These are phyloP conservation scores for Arabidopsis arenosa DNA, from an alignment of 345 rosid species.

Conservation along the genomic window DNA sequence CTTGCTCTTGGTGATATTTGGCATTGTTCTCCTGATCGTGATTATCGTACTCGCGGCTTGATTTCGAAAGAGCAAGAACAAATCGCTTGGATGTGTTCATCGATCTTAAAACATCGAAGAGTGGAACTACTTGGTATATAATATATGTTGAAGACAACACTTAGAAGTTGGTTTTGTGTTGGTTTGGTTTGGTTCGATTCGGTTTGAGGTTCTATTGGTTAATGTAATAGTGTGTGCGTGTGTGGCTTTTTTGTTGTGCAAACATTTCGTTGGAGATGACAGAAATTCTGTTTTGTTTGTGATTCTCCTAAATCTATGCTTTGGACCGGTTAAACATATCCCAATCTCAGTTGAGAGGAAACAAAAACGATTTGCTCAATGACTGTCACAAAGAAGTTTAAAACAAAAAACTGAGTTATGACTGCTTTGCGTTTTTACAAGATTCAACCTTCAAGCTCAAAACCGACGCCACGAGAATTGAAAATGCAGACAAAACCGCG, in stretches of 20 bases:
- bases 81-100: slow-evolving; percentile 22
- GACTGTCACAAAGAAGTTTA: not conserved
- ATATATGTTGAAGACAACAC: slow-evolving; percentile 19
- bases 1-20: slow-evolving; percentile 95
- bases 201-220: slow-evolving; percentile 22
- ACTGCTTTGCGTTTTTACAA: slow-evolving; percentile 27
- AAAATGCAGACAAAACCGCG: slow-evolving; percentile 55
- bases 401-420: slow-evolving; percentile 12
- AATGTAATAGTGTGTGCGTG: slow-evolving; percentile 16
- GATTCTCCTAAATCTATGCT: not conserved
- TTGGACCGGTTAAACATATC: not conserved
- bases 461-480: slow-evolving; percentile 52
- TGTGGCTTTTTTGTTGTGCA: slow-evolving; percentile 36
- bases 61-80: slow-evolving; percentile 33
- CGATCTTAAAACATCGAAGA: slow-evolving; percentile 22
- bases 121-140: slow-evolving; percentile 35
- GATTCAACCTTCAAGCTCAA: slow-evolving; percentile 42
- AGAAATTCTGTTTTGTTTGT: slow-evolving; percentile 19
- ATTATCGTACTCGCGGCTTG: slow-evolving; percentile 80
- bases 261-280: slow-evolving; percentile 39
- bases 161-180: slow-evolving; percentile 35
- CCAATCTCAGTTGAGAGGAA: slow-evolving; percentile 8
- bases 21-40: slow-evolving; percentile 86
- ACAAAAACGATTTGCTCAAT: not conserved
- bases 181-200: slow-evolving; percentile 18